Percentiles rank a stretch among this genome's conserved stretches.
These are phyloP conservation scores for Diaporthe batatas DNA, from an alignment of 2,329 filamentous ascomycete genomes.

Conservation along the genomic window DNA sequence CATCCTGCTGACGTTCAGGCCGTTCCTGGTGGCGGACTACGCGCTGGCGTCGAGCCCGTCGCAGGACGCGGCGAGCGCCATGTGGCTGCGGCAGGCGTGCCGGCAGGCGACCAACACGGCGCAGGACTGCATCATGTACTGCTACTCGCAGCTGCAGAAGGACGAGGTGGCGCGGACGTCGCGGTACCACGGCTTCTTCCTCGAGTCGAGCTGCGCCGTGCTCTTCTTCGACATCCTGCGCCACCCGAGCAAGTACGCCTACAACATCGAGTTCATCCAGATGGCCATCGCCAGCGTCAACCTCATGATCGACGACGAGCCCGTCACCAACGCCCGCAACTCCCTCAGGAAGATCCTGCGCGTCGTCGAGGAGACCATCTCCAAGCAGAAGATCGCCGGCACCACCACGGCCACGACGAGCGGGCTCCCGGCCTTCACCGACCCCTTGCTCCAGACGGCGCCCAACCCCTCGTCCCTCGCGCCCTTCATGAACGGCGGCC, in stretches of 20 bases:
- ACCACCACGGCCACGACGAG: neutral
- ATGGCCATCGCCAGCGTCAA: constrained; percentile 46
- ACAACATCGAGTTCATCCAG: constrained; percentile 49
- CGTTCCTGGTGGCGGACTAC: constrained; percentile 47
- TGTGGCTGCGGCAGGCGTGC: constrained; percentile 51
- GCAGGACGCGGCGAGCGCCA: constrained; percentile 39
- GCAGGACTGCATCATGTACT: constrained; percentile 48
- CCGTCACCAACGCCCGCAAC: constrained; percentile 42
- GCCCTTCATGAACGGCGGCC: constrained; percentile 6
- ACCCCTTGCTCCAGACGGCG: constrained; percentile 33
- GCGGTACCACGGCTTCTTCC: constrained; percentile 47
- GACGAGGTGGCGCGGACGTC: constrained; percentile 39
- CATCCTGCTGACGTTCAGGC: constrained; percentile 46
- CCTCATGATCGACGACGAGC: constrained; percentile 45
- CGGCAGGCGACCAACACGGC: constrained; percentile 49
- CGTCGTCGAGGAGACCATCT: constrained; percentile 46
- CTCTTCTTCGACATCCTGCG: constrained; percentile 49
- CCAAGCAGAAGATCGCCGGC: constrained; percentile 39
- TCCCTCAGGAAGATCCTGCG: constrained; percentile 44
- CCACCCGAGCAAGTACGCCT: constrained; percentile 48
- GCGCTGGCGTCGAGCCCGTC: constrained; percentile 41
- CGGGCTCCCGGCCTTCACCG: constrained; percentile 32
- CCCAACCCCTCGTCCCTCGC: constrained; percentile 14
- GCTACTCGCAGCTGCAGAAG: constrained; percentile 39
- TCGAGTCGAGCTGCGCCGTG: constrained; percentile 49